A percentile compares a stretch with the other conserved stretches of the same genome.
Conservation (phyloP, 2,329 filamentous ascomycete species). For the Raffaelea ambrosiae region DNA sequence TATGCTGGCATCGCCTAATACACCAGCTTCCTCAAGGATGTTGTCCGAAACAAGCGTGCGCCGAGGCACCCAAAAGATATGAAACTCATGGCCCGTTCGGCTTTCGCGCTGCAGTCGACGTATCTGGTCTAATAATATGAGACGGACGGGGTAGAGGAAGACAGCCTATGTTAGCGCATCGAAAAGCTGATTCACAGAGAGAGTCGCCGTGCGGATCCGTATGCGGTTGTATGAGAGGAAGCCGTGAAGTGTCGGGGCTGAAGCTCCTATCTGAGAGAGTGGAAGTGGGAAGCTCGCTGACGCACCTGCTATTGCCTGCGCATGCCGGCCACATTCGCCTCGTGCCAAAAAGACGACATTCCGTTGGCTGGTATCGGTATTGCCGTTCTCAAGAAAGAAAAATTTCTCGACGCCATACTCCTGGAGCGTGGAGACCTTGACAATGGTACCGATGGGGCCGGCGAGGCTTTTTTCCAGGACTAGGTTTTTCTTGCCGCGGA, state of each 20-base stretch:
- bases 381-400: conserved; percentile 92
- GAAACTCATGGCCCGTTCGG: conserved; percentile 89
- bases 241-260: no score
- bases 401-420: conserved; percentile 98
- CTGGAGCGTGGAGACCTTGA: conserved; percentile 90
- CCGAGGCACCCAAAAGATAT: conserved; percentile 91
- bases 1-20: conserved; percentile 86
- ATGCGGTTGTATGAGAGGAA: no score
- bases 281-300: no score
- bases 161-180: no score
- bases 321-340: conserved; percentile 79
- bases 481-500: conserved; percentile 97
- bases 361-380: conserved; percentile 86
- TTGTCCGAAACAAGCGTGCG: conserved; percentile 87
- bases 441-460: conserved; percentile 80
- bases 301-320: conserved; percentile 82
- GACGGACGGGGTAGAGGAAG: background rate
- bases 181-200: no score
- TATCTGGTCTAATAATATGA: conserved; percentile 62
- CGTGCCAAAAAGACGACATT: conserved; percentile 92
- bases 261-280: no score
- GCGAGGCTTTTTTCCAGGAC: conserved; percentile 87
- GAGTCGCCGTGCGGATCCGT: no score
- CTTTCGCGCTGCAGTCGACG: conserved; percentile 82
- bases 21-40: conserved; percentile 84